Evolutionary conservation across 2,329 filamentous ascomycete species (phyloP).

Genomic region (Colletotrichum sp.): DNA sequence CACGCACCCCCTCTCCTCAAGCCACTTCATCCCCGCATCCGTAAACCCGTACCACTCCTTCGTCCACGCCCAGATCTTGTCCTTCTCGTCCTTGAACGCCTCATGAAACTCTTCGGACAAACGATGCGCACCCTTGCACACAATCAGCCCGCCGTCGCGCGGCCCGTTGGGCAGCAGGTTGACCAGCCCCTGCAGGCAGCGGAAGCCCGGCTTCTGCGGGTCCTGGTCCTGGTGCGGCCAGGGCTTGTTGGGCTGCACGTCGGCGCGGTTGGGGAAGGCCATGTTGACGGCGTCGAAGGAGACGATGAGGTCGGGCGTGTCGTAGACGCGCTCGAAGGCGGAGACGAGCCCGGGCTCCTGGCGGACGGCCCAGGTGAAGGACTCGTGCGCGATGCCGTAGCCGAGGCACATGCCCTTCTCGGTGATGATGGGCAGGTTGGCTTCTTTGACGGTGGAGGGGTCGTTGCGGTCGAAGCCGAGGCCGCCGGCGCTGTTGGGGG

Average conservation of each 20-base stretch:
- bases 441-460: constrained; percentile 38
- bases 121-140: constrained; percentile 2
- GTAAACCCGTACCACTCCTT: constrained; percentile 23
- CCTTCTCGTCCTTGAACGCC: not conserved
- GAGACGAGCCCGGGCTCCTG: not conserved
- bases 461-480: constrained; percentile 34
- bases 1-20: constrained; percentile 18
- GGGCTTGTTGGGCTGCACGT: not conserved
- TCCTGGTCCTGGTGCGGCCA: constrained; percentile 12
- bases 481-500: not conserved
- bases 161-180: not conserved
- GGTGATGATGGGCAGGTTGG: constrained; percentile 24
- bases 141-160: not conserved
- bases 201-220: not conserved
- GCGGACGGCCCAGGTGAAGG: not conserved
- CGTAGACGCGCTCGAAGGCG: constrained; percentile 5
- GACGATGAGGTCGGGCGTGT: not conserved
- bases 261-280: constrained; percentile 2
- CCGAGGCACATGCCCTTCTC: constrained; percentile 11
- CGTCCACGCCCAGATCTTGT: constrained; percentile 28
- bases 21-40: constrained; percentile 21
- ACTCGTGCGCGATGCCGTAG: constrained; percentile 6
- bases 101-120: constrained; percentile 24
- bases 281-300: constrained; percentile 10
- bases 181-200: not conserved